Evolutionary conservation across 2,329 filamentous ascomycete species (phyloP), one percentile per base, ranked within the genome.

Genomic region (Cladosporium austrohemisphaericum): DNA sequence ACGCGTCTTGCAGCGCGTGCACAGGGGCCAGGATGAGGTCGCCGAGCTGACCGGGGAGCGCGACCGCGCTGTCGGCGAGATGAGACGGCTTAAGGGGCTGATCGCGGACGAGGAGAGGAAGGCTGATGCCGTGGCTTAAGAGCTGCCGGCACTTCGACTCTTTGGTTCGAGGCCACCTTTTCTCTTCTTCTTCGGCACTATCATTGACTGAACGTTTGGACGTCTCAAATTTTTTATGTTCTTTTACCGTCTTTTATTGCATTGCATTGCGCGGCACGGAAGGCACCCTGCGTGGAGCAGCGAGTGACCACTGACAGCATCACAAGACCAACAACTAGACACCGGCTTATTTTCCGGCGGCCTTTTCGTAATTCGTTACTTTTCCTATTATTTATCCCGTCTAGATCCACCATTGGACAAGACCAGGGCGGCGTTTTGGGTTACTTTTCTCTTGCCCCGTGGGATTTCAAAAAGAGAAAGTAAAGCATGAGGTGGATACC

Each of bases 1-100:
- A 63, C 83, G 88, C 67, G 88, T 93, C 6, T 86, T 94, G 6
- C 76, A 83, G 52, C 78, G 85, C 55, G 92, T 94, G 84, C 92
- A 88, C 69, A 75, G 76, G 58, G 86, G 87, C 8, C 88, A 93
- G 71, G 87, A 91, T 59, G 86, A 91, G 69, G 88, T 93, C 50
- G 81, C 86, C 62, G 80, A 88, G 63, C 74, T 94, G 51, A 87
- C 91, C 68, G 80, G 81, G 57, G 80, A 86, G 68, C 77, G 81
- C 67, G 88, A 93, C 60, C 83, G 86, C 56, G 86, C 87, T 16
- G 79, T 87, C 59, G 79, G 80, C 54, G 78, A 85, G 66, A 88
- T 88, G 53, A 77, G 82, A 55, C 78, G 76, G 65, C 76, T 93
- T 46, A 84, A 91, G 68, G 76, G 74, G 44, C 75, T 80, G 60